phyloP scores from a whole-genome alignment of 805 yeast genomes.

The Kodamaea kaohsiungensis region DNA sequence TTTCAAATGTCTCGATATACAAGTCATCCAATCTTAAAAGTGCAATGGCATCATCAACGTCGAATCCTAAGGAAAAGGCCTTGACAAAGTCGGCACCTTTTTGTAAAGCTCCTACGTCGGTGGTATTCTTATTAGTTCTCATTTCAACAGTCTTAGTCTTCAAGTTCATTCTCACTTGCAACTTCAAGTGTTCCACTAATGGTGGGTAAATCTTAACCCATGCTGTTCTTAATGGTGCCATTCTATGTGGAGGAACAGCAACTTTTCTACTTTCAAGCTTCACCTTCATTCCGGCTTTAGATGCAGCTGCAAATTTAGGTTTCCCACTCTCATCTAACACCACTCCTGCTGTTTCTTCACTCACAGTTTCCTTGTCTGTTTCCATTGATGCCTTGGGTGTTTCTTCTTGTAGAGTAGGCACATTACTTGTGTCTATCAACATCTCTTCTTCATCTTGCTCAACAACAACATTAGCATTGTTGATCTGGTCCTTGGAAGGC shows the following conservation, averaged over 20 bases:
- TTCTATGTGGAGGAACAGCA: slow-evolving; percentile 95
- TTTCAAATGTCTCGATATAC: slow-evolving; percentile 94
- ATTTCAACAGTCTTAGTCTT: slow-evolving; percentile 85
- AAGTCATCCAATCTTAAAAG: slow-evolving; percentile 90
- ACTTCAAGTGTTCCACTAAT: slow-evolving; percentile 87
- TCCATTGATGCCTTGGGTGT: slow-evolving; percentile 12
- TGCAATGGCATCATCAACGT: slow-evolving; percentile 95
- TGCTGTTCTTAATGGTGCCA: slow-evolving; percentile 84
- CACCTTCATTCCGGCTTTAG: slow-evolving; percentile 60
- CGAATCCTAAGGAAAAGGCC: slow-evolving; percentile 96
- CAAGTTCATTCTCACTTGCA: slow-evolving; percentile 95
- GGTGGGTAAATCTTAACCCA: slow-evolving; percentile 98
- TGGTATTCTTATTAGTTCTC: slow-evolving; percentile 78
- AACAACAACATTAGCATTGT: slow-evolving; percentile 6
- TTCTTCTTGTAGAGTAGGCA: slow-evolving; percentile 28
- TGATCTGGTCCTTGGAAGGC: slow-evolving; percentile 3
- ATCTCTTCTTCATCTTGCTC: slow-evolving; percentile 46
- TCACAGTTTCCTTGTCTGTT: slow-evolving; percentile 11
- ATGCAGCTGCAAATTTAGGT: slow-evolving; percentile 78
- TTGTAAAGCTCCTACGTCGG: slow-evolving; percentile 92
- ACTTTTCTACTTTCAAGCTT: slow-evolving; percentile 87
- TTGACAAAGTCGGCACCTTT: slow-evolving; percentile 97
- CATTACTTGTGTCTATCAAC: slow-evolving; percentile 43
- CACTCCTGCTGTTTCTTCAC: slow-evolving; percentile 33
- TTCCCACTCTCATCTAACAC: slow-evolving; percentile 86